Evolutionary conservation across 441 rosid species (phyloP).

Genomic region (Populus hybrid): DNA sequence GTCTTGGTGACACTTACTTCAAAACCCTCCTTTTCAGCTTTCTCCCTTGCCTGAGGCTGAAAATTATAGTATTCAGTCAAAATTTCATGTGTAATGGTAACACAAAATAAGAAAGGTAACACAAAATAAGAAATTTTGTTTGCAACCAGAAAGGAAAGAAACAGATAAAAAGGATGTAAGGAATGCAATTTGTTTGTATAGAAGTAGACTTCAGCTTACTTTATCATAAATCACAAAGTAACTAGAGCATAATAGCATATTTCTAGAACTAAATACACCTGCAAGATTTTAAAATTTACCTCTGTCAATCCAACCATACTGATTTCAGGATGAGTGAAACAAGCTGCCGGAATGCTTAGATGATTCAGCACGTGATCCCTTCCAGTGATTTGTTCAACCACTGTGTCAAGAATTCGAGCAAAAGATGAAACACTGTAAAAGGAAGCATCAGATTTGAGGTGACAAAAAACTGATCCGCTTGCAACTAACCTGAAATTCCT

Average conservation of each 20-base stretch:
- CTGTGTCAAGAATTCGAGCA: constrained; percentile 35
- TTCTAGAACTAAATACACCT: background rate
- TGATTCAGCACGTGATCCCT: constrained; percentile 90
- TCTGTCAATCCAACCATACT: constrained; percentile 98
- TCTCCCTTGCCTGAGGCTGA: constrained; percentile 99
- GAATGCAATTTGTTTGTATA: background rate
- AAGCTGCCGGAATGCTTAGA: constrained; percentile 94
- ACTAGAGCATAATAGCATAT: background rate
- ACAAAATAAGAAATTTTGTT: background rate
- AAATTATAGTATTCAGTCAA: constrained; percentile 18
- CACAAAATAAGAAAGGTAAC: background rate
- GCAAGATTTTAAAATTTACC: constrained; percentile 37
- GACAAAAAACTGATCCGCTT: background rate
- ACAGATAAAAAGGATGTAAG: background rate
- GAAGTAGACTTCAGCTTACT: background rate
- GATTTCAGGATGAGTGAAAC: constrained; percentile 99
- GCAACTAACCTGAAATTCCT: constrained; percentile 86
- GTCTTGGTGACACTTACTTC: constrained; percentile 82
- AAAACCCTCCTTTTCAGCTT: constrained; percentile 83
- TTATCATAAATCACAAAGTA: background rate
- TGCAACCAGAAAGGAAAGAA: background rate
- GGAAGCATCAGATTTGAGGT: constrained; percentile 10
- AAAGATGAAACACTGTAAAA: constrained; percentile 16
- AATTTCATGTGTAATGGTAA: background rate
- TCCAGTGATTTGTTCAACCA: constrained; percentile 92